These are phyloP conservation scores for Physcia stellaris DNA, from an alignment of 495 filamentous ascomycete species.

Conservation along the genomic window DNA sequence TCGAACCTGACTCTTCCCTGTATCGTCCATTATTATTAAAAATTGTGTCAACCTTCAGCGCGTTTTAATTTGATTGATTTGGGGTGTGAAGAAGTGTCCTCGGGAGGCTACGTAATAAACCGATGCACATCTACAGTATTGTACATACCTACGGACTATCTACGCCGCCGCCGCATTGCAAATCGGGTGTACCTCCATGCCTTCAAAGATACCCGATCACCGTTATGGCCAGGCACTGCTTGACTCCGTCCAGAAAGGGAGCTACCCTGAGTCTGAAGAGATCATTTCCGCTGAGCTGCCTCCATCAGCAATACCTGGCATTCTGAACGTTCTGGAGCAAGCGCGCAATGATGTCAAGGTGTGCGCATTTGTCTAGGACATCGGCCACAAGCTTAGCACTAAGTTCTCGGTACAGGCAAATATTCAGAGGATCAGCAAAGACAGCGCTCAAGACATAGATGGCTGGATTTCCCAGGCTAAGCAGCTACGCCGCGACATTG, in stretches of 20 bases:
- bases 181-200: conserved; percentile 11
- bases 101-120: too few species aligned
- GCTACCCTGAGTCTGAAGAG: conserved; percentile 60
- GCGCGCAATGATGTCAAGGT: conserved; percentile 62
- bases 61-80: too few species aligned
- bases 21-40: too few species aligned
- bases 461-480: conserved; percentile 74
- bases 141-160: background rate
- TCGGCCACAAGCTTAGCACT: background rate
- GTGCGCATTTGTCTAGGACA: conserved; percentile 9
- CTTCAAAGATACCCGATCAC: conserved; percentile 17
- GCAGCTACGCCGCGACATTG: conserved; percentile 69
- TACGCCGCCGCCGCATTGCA: background rate
- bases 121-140: too few species aligned
- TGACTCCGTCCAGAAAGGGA: conserved; percentile 52
- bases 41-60: too few species aligned
- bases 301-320: conserved; percentile 40
- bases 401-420: conserved; percentile 36
- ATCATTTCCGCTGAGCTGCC: conserved; percentile 50
- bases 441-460: conserved; percentile 63
- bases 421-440: conserved; percentile 57
- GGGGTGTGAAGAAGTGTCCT: too few species aligned
- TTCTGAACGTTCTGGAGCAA: conserved; percentile 48
- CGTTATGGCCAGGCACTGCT: conserved; percentile 54
- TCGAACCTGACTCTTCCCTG: too few species aligned